A percentile compares a stretch with the other conserved stretches of the same genome.
These are phyloP conservation scores for Cardamine chenopodiifolia DNA, from an alignment of 345 rosid genomes.

Conservation along the genomic window DNA sequence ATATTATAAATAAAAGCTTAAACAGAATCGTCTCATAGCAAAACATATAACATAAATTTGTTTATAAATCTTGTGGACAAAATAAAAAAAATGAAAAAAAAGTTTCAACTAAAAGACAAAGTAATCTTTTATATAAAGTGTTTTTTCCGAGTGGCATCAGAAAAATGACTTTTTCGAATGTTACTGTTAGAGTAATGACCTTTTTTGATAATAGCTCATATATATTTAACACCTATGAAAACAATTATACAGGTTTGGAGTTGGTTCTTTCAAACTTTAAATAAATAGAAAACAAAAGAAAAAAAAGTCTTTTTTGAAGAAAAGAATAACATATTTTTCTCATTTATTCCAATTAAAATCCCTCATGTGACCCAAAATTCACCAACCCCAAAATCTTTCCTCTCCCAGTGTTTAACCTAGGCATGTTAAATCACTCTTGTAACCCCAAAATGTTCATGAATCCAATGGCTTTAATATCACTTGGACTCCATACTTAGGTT, in stretches of 20 bases:
- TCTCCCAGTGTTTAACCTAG: neutral
- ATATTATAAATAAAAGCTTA: too few relatives aligned
- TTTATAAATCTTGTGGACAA: too few relatives aligned
- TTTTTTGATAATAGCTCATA: too few relatives aligned
- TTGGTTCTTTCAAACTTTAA: neutral
- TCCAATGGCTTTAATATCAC: constrained; percentile 56
- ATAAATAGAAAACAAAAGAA: neutral
- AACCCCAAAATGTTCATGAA: constrained; percentile 25
- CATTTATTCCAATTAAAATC: constrained; percentile 11
- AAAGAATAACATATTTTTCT: constrained; percentile 11
- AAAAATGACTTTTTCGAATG: too few relatives aligned
- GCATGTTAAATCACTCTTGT: neutral
- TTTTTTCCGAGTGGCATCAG: too few relatives aligned
- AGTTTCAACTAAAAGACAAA: too few relatives aligned
- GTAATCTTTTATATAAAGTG: too few relatives aligned
- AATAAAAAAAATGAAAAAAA: too few relatives aligned
- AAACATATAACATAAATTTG: too few relatives aligned
- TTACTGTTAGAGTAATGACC: too few relatives aligned
- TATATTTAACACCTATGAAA: neutral
- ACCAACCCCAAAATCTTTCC: neutral
- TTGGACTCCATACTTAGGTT: constrained; percentile 81
- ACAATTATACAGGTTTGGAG: neutral
- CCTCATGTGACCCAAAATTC: constrained; percentile 7
- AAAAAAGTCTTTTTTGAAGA: neutral
- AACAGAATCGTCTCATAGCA: too few relatives aligned